Evolutionary conservation across 768 basidiomycete species (phyloP).

Genomic region (Crucibulum laeve): DNA sequence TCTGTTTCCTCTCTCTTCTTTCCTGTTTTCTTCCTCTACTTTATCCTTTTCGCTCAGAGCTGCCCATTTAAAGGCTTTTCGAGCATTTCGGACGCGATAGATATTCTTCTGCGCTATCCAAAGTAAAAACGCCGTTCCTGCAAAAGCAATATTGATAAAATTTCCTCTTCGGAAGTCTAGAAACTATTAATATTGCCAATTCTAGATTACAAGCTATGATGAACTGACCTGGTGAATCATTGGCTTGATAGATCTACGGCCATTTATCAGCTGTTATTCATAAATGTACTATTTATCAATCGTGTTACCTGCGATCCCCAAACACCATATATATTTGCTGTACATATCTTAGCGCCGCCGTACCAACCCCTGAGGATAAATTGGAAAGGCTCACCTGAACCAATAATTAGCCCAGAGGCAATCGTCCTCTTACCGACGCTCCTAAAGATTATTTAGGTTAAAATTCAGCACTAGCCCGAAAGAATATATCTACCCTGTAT

Average conservation of each 20-base stretch:
- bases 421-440: conserved; percentile 28
- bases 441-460: conserved; percentile 9
- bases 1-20: conserved; percentile 25
- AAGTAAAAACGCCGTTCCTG: conserved; percentile 21
- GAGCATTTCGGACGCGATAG: conserved; percentile 21
- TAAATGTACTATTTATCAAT: background rate
- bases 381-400: conserved; percentile 20
- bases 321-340: conserved; percentile 22
- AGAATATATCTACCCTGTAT: conserved; percentile 21
- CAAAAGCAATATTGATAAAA: conserved; percentile 30
- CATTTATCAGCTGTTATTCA: background rate
- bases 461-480: background rate
- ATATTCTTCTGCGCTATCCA: conserved; percentile 29
- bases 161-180: conserved; percentile 30
- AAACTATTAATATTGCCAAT: background rate
- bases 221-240: conserved; percentile 27
- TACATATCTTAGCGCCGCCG: background rate
- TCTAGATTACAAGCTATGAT: background rate
- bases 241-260: conserved; percentile 27
- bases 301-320: conserved; percentile 25
- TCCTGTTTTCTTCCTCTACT: conserved; percentile 17
- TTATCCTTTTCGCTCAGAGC: conserved; percentile 18
- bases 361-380: background rate
- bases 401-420: conserved; percentile 30
- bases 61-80: conserved; percentile 14